phyloP scores from a whole-genome alignment of 345 rosid species.

The Clausena lansium region DNA sequence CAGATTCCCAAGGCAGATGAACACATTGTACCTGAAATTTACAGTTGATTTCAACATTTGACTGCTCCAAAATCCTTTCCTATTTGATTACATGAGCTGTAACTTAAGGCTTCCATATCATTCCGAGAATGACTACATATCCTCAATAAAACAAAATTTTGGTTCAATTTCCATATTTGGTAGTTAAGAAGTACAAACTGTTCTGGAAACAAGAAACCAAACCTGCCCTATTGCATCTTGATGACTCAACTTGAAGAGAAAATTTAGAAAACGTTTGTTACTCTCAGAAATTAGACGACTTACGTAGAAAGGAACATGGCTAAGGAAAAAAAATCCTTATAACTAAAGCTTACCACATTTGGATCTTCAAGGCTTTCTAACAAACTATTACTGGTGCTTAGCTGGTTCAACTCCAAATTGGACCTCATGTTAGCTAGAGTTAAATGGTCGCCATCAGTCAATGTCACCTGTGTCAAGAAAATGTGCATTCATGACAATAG shows the following conservation, averaged over 20 bases:
- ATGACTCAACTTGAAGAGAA: background rate
- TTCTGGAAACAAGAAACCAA: background rate
- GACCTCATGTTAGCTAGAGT: conserved; percentile 75
- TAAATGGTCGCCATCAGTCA: conserved; percentile 72
- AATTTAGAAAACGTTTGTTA: background rate
- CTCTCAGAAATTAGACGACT: background rate
- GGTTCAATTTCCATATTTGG: background rate
- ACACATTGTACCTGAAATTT: conserved; percentile 56
- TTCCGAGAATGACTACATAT: background rate
- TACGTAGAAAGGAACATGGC: background rate
- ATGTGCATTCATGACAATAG: background rate
- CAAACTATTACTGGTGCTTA: conserved; percentile 26
- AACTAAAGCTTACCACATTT: conserved; percentile 41
- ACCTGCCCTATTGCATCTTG: background rate
- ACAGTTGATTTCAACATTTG: conserved; percentile 10
- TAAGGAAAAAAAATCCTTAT: background rate
- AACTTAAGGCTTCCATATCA: background rate
- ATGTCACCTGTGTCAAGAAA: conserved; percentile 50
- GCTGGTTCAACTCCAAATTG: conserved; percentile 54
- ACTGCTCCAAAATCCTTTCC: background rate
- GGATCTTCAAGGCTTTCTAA: conserved; percentile 27
- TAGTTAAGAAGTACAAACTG: background rate
- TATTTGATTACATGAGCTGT: background rate
- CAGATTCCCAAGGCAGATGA: conserved; percentile 85
- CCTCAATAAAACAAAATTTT: background rate